Evolutionary conservation across 2,329 filamentous ascomycete genomes (phyloP).

Genomic region (Tolypocladium nubicola): DNA sequence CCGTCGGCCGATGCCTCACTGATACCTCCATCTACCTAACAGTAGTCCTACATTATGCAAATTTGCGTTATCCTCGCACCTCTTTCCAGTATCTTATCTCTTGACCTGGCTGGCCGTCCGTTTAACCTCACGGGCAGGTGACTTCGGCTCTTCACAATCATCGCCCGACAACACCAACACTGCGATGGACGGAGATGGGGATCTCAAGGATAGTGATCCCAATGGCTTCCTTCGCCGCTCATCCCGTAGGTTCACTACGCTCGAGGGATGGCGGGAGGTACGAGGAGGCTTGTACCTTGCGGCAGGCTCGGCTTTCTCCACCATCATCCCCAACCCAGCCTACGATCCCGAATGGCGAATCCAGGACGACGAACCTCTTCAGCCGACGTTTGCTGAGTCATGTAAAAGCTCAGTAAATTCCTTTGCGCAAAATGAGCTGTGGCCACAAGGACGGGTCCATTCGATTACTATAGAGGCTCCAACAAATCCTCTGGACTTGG

Average conservation of each 20-base stretch:
- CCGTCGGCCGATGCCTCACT: too few species aligned
- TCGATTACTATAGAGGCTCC: not conserved
- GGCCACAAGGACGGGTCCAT: not conserved
- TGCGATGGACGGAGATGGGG: not conserved
- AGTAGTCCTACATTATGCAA: too few species aligned
- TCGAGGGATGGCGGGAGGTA: slow-evolving; percentile 1
- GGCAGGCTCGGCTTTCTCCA: not conserved
- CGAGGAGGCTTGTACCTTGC: not conserved
- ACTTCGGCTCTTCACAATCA: too few species aligned
- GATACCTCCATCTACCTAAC: too few species aligned
- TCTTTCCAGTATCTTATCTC: too few species aligned
- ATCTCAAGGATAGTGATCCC: not conserved
- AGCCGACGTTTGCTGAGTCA: not conserved
- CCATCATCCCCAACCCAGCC: slow-evolving; percentile 1
- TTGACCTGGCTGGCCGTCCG: too few species aligned
- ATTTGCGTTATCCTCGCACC: too few species aligned
- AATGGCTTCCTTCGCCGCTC: slow-evolving; percentile 1
- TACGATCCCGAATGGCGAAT: slow-evolving; percentile 1
- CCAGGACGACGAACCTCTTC: not conserved
- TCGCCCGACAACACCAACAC: not conserved
- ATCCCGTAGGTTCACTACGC: slow-evolving; percentile 1
- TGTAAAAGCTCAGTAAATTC: too few species aligned
- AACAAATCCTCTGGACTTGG: not conserved
- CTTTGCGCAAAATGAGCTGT: not conserved
- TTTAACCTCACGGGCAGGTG: too few species aligned